phyloP scores from a whole-genome alignment of 345 rosid genomes.

The Garcia nutans region DNA sequence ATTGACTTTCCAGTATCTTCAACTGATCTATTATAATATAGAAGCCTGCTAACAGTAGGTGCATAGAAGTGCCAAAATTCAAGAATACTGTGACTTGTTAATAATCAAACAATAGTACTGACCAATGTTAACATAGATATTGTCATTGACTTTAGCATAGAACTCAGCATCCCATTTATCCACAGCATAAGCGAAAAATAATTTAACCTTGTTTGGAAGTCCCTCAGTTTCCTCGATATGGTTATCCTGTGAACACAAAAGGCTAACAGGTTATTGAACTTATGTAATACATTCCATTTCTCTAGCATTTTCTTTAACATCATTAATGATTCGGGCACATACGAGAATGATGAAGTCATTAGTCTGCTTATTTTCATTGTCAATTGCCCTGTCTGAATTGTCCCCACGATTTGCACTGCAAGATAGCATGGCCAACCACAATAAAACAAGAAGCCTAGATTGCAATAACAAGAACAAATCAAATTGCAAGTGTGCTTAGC shows the following conservation, averaged over 20 bases:
- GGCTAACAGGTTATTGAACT: slow-evolving; percentile 16
- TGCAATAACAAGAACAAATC: not conserved
- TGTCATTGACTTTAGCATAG: slow-evolving; percentile 72
- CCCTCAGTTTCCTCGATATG: slow-evolving; percentile 56
- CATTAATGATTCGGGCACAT: slow-evolving; percentile 29
- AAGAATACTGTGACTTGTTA: no score
- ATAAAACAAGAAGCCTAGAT: not conserved
- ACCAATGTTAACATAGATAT: slow-evolving; percentile 73
- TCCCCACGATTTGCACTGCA: slow-evolving; percentile 57
- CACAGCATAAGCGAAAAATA: slow-evolving; percentile 48
- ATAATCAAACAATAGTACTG: not conserved
- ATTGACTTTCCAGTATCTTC: not conserved
- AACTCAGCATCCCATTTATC: slow-evolving; percentile 74
- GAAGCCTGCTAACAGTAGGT: not conserved
- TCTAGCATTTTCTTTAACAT: slow-evolving; percentile 1
- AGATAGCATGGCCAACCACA: not conserved
- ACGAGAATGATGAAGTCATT: slow-evolving; percentile 71
- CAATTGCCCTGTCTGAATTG: slow-evolving; percentile 57
- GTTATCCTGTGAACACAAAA: slow-evolving; percentile 39
- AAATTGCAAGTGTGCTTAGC: not conserved
- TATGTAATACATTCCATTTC: not conserved
- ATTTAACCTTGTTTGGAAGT: slow-evolving; percentile 48
- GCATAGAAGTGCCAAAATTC: not conserved
- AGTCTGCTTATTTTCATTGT: slow-evolving; percentile 58
- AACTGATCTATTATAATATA: not conserved